Conservation (phyloP, 768 basidiomycete species). For the Mycena capillaripes region DNA sequence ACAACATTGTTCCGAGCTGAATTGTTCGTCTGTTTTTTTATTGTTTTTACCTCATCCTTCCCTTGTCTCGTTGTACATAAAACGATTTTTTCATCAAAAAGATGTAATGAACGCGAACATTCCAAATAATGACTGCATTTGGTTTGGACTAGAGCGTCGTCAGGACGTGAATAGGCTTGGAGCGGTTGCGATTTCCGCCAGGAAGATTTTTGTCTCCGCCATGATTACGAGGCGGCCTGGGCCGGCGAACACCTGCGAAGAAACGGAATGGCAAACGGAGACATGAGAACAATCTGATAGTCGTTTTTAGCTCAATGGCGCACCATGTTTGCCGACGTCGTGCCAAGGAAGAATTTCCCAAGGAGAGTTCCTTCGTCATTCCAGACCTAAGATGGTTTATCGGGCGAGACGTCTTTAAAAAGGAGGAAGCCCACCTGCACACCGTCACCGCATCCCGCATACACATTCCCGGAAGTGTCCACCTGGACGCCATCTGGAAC, state of each 20-base stretch:
- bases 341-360: conserved; percentile 74
- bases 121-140: conserved; percentile 18
- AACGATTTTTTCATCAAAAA: conserved; percentile 8
- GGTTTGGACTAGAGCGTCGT: neutral
- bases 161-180: conserved; percentile 30
- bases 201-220: conserved; percentile 40
- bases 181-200: conserved; percentile 38
- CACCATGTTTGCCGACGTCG: conserved; percentile 59
- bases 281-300: neutral
- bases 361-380: conserved; percentile 66
- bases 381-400: conserved; percentile 58
- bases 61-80: conserved; percentile 22
- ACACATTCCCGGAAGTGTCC: conserved; percentile 76
- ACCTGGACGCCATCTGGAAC: conserved; percentile 75
- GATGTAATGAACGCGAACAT: conserved; percentile 17
- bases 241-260: conserved; percentile 36
- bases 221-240: conserved; percentile 38
- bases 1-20: conserved; percentile 1
- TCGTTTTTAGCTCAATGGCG: neutral
- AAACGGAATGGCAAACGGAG: too few relatives aligned
- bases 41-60: conserved; percentile 14
- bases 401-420: neutral
- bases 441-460: conserved; percentile 78
- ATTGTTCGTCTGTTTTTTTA: conserved; percentile 25
- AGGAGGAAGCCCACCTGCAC: conserved; percentile 60